These are phyloP conservation scores for Cenchrus purpureus DNA, from an alignment of 176 grass and related monocot species.

Conservation along the genomic window DNA sequence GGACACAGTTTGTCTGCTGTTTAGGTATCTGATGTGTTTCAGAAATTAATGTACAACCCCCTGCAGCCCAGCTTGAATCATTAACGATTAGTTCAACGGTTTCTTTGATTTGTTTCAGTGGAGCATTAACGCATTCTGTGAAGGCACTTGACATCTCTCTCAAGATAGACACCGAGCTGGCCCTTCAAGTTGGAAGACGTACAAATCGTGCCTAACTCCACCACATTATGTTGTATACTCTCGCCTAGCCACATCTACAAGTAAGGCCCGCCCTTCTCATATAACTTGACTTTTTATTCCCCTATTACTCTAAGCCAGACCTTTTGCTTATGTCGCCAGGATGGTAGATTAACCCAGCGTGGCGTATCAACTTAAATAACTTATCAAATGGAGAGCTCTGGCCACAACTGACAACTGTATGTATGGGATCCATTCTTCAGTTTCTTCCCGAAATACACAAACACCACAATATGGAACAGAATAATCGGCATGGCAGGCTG, in stretches of 20 bases:
- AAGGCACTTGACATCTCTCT: conserved; percentile 96
- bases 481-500: conserved; percentile 20
- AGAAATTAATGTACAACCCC: not conserved
- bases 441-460: not conserved
- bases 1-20: not conserved
- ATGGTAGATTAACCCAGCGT: conserved; percentile 4
- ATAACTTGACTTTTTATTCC: conserved; percentile 5
- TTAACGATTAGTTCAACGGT: not conserved
- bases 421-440: not conserved
- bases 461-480: not conserved
- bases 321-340: conserved; percentile 20
- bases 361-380: not conserved
- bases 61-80: not conserved
- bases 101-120: conserved; percentile 53
- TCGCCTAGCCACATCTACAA: not conserved
- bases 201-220: conserved; percentile 78
- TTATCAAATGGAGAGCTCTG: not conserved
- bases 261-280: conserved; percentile 3
- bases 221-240: not conserved
- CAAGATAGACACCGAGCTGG: conserved; percentile 93
- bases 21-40: conserved; percentile 15
- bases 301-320: not conserved
- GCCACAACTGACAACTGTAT: not conserved
- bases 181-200: conserved; percentile 90
- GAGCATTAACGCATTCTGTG: conserved; percentile 94